Evolutionary conservation across 2,329 filamentous ascomycete species (phyloP).

Genomic region (Fusarium agapanthi): DNA sequence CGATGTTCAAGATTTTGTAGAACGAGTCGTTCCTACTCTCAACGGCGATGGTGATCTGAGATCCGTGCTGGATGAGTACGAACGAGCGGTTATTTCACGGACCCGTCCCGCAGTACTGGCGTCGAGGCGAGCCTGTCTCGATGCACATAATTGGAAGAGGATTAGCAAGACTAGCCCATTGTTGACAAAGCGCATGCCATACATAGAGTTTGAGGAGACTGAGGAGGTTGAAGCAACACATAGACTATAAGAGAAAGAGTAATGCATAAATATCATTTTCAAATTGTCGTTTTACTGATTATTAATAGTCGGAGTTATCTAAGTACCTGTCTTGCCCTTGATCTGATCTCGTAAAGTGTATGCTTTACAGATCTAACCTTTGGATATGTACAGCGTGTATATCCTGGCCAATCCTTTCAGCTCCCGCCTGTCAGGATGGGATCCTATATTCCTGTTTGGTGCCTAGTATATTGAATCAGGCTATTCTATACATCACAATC

Average conservation of each 20-base stretch:
- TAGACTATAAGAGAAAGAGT: not conserved
- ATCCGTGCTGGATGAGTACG: conserved; percentile 51
- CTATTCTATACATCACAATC: too few species aligned
- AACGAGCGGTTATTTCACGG: conserved; percentile 54
- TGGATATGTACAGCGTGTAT: not conserved
- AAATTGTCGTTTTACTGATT: accelerated
- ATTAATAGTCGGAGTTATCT: not conserved
- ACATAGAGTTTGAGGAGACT: conserved; percentile 1
- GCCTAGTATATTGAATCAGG: too few species aligned
- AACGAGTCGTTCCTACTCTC: conserved; percentile 41
- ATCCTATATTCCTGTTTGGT: too few species aligned
- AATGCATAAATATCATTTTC: not conserved
- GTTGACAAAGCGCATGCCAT: conserved; percentile 50
- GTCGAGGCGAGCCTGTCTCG: conserved; percentile 61
- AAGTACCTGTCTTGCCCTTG: not conserved
- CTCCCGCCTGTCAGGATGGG: not conserved
- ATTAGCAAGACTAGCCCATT: conserved; percentile 51
- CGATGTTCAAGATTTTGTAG: conserved; percentile 58
- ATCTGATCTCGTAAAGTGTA: too few species aligned
- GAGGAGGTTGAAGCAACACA: not conserved
- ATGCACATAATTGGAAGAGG: conserved; percentile 60
- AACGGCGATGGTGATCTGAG: conserved; percentile 28
- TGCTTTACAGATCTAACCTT: not conserved
- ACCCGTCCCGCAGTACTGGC: conserved; percentile 57
- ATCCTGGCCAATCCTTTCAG: not conserved